These are phyloP conservation scores for Prosopis cineraria DNA, from an alignment of 306 rosid species.

Conservation along the genomic window DNA sequence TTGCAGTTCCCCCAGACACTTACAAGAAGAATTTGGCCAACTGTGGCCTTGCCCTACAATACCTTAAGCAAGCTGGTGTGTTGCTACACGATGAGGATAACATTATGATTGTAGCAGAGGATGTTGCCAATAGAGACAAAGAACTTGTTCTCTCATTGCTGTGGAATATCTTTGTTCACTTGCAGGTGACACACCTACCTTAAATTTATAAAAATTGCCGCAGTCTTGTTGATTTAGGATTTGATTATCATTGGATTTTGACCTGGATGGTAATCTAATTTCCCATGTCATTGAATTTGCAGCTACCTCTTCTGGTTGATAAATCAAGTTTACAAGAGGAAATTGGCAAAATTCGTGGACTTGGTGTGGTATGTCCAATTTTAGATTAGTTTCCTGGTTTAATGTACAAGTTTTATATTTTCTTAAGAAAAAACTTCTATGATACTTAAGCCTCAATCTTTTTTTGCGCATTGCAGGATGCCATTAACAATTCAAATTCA, in stretches of 20 bases:
- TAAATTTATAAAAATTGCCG: slow-evolving; percentile 7
- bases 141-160: slow-evolving; percentile 84
- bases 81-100: slow-evolving; percentile 72
- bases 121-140: slow-evolving; percentile 75
- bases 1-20: slow-evolving; percentile 76
- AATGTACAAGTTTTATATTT: neutral
- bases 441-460: slow-evolving; percentile 14
- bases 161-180: slow-evolving; percentile 83
- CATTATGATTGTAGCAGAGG: slow-evolving; percentile 63
- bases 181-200: slow-evolving; percentile 60
- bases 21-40: slow-evolving; percentile 76
- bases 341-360: slow-evolving; percentile 71
- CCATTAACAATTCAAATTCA: slow-evolving; percentile 39
- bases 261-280: slow-evolving; percentile 11
- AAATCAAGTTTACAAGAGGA: slow-evolving; percentile 66
- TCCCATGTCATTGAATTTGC: slow-evolving; percentile 42
- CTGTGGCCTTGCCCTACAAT: slow-evolving; percentile 69
- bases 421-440: slow-evolving; percentile 7
- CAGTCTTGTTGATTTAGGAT: slow-evolving; percentile 13
- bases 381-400: slow-evolving; percentile 18
- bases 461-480: slow-evolving; percentile 53
- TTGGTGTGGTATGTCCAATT: slow-evolving; percentile 48
- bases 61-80: slow-evolving; percentile 82
- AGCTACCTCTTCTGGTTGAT: slow-evolving; percentile 89
- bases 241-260: slow-evolving; percentile 17